A percentile compares a stretch with the other conserved stretches of the same genome.
These are phyloP conservation scores for Pseudopyricularia cyperi DNA, from an alignment of 2,329 filamentous ascomycete species.

Conservation along the genomic window DNA sequence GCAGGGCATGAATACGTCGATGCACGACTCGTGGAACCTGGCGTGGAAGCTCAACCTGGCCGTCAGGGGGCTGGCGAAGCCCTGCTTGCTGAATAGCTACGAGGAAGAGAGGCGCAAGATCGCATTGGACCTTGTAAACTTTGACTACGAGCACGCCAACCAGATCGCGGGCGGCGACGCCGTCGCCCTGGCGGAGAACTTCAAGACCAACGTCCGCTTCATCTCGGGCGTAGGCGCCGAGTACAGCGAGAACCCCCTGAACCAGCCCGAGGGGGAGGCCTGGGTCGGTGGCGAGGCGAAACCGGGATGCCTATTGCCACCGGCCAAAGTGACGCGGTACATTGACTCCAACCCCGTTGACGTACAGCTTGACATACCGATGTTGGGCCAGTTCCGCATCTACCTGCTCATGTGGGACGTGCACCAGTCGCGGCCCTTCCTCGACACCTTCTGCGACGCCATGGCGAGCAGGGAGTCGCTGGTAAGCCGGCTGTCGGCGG, in stretches of 20 bases:
- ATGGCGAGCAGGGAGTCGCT: constrained; percentile 39
- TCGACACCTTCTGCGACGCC: constrained; percentile 43
- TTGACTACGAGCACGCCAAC: constrained; percentile 33
- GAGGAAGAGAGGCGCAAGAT: constrained; percentile 50
- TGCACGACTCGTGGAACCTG: constrained; percentile 52
- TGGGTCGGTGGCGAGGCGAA: constrained; percentile 34
- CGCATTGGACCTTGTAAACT: constrained; percentile 44
- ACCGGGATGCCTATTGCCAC: constrained; percentile 45
- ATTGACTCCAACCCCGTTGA: constrained; percentile 69
- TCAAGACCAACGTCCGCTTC: constrained; percentile 52
- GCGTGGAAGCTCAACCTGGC: constrained; percentile 46
- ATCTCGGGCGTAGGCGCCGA: constrained; percentile 54
- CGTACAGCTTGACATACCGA: constrained; percentile 64
- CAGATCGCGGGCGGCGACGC: constrained; percentile 43
- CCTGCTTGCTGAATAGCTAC: constrained; percentile 44
- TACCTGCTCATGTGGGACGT: constrained; percentile 59
- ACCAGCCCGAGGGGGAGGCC: constrained; percentile 23
- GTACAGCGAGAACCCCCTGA: constrained; percentile 38
- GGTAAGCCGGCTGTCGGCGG: constrained; percentile 44
- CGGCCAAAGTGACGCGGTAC: constrained; percentile 59
- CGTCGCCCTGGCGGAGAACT: constrained; percentile 47
- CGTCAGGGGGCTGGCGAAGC: constrained; percentile 42
- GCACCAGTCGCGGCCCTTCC: constrained; percentile 38
- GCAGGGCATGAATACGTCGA: constrained; percentile 46
- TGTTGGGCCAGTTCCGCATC: constrained; percentile 64